phyloP scores from a whole-genome alignment of 2,329 filamentous ascomycete species.

The Monosporascus sp. region DNA sequence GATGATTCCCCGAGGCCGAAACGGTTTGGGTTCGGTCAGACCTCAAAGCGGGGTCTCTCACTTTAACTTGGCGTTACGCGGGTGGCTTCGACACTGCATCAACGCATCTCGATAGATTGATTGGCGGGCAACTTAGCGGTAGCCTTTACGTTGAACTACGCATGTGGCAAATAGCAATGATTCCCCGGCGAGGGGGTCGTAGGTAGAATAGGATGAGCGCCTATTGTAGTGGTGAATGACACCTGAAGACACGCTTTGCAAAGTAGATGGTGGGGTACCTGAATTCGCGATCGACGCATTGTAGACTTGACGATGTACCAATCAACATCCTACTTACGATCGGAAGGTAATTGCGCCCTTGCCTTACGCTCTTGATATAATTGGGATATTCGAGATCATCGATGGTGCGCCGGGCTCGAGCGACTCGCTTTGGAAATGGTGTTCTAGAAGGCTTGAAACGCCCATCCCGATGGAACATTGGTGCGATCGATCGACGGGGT shows the following conservation, averaged over 20 bases:
- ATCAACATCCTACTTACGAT: neutral
- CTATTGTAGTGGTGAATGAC: neutral
- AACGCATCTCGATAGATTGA: neutral
- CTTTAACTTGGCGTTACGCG: constrained; percentile 3
- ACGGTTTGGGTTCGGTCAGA: constrained; percentile 12
- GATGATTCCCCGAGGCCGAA: constrained; percentile 16
- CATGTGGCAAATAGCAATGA: neutral
- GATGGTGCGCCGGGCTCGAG: neutral
- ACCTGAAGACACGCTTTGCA: neutral
- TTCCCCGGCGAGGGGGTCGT: neutral
- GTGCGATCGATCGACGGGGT: neutral
- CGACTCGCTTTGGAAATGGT: neutral
- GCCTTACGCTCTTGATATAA: neutral
- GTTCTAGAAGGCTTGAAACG: neutral
- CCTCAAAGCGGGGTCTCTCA: neutral
- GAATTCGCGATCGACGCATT: too few species aligned
- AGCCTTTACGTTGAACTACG: neutral
- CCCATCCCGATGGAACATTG: neutral
- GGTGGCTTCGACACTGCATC: neutral
- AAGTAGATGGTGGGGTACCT: too few species aligned
- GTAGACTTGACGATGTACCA: neutral
- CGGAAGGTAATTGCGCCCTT: neutral
- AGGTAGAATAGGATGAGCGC: neutral
- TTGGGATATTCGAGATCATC: neutral
- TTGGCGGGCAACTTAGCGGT: neutral